Conservation (phyloP, 345 rosid species). For the Draba incana region DNA sequence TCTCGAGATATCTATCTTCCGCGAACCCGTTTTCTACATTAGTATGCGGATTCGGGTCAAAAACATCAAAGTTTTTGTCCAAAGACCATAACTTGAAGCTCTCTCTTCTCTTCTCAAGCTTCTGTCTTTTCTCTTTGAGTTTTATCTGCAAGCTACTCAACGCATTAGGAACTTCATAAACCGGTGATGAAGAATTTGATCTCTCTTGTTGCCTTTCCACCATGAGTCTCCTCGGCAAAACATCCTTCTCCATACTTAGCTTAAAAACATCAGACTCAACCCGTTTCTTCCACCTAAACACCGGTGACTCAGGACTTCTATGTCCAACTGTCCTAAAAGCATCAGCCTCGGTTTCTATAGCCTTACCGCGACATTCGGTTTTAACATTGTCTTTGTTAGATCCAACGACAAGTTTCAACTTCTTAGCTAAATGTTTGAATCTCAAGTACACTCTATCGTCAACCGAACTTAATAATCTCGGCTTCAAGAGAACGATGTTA, state of each 20-base stretch:
- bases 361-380: conserved; percentile 35
- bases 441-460: conserved; percentile 47
- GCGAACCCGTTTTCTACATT: conserved; percentile 25
- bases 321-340: conserved; percentile 32
- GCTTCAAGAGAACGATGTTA: conserved; percentile 57
- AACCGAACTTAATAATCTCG: conserved; percentile 44
- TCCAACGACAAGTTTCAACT: conserved; percentile 56
- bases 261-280: conserved; percentile 41
- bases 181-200: conserved; percentile 46
- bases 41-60: conserved; percentile 29
- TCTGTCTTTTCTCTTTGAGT: conserved; percentile 43
- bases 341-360: conserved; percentile 30
- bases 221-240: conserved; percentile 40
- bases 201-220: conserved; percentile 45
- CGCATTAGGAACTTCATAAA: conserved; percentile 48
- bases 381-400: conserved; percentile 45
- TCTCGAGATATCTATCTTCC: conserved; percentile 38
- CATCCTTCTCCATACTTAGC: conserved; percentile 42
- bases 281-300: conserved; percentile 43
- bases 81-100: conserved; percentile 35
- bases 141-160: conserved; percentile 43
- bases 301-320: conserved; percentile 40
- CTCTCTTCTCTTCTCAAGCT: conserved; percentile 44
- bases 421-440: conserved; percentile 61
- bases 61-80: conserved; percentile 35